phyloP scores from a whole-genome alignment of 495 filamentous ascomycete species.

The Penicillium bovifimosum region DNA sequence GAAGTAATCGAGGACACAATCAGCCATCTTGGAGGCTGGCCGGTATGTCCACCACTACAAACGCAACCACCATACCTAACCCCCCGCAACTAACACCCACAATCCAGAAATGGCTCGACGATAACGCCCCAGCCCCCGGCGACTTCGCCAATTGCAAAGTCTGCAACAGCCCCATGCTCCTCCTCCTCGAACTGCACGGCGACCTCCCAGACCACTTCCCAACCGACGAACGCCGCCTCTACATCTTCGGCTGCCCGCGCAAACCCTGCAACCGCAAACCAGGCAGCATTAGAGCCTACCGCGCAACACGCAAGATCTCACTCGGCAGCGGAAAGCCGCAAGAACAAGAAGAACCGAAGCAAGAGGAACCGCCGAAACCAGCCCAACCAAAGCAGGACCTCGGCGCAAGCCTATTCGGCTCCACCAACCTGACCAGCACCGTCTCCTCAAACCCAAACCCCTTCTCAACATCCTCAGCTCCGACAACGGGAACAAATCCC shows the following conservation, averaged over 20 bases:
- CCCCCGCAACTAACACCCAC: constrained; percentile 4
- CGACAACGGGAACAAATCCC: constrained; percentile 36
- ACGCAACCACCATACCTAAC: background rate
- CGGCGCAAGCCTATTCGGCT: constrained; percentile 52
- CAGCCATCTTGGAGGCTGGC: constrained; percentile 80
- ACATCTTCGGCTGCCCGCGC: constrained; percentile 72
- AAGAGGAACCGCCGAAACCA: constrained; percentile 29
- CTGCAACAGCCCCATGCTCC: constrained; percentile 76
- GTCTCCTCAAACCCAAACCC: constrained; percentile 52
- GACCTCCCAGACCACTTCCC: constrained; percentile 83
- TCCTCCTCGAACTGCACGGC: constrained; percentile 87
- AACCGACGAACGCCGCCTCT: constrained; percentile 77
- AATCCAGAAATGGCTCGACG: constrained; percentile 72
- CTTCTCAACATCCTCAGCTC: constrained; percentile 41
- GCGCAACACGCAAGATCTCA: constrained; percentile 51
- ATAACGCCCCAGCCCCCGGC: constrained; percentile 63
- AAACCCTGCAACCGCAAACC: constrained; percentile 79
- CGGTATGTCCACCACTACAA: constrained; percentile 51
- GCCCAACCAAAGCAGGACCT: constrained; percentile 46
- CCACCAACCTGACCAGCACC: constrained; percentile 36
- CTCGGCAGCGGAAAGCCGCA: constrained; percentile 18
- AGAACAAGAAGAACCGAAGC: constrained; percentile 30
- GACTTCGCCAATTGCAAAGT: constrained; percentile 79
- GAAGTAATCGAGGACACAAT: constrained; percentile 79
- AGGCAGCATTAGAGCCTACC: constrained; percentile 68